A percentile compares a stretch with the other conserved stretches of the same genome.
phyloP scores from a whole-genome alignment of 148 eudicot genomes.

The Camellia japonica region DNA sequence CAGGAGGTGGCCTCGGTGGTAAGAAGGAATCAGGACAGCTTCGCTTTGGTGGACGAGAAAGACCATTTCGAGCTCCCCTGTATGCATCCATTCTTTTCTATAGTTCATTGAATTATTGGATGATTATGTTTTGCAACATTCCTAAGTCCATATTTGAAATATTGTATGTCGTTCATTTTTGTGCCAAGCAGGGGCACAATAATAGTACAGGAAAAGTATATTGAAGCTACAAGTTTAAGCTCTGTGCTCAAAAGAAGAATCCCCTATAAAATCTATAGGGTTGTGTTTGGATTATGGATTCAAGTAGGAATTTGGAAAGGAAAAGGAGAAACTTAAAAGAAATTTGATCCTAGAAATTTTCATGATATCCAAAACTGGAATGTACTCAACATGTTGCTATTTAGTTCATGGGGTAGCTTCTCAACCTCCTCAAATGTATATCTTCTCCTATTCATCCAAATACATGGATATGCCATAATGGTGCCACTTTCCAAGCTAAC shows the following conservation, averaged over 20 bases:
- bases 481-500: constrained; percentile 3
- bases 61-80: constrained; percentile 99
- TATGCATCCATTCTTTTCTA: constrained; percentile 32
- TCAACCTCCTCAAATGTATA: neutral
- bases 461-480: neutral
- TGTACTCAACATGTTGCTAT: neutral
- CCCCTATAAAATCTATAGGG: neutral
- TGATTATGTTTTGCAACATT: neutral
- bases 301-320: too few relatives aligned
- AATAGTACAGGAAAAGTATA: neutral
- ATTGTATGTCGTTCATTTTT: neutral
- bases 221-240: neutral
- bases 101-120: neutral
- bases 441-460: neutral
- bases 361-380: neutral
- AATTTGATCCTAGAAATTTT: neutral
- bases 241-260: neutral
- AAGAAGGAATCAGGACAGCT: constrained; percentile 98
- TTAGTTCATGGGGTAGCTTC: neutral
- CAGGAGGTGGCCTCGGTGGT: constrained; percentile 97
- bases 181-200: neutral
- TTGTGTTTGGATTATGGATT: too few relatives aligned
- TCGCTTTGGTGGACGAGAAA: constrained; percentile 97
- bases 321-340: neutral
- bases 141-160: neutral